Evolutionary conservation across 176 grass and related monocot species (phyloP).

Genomic region (sorghum (Sorghum bicolor)): DNA sequence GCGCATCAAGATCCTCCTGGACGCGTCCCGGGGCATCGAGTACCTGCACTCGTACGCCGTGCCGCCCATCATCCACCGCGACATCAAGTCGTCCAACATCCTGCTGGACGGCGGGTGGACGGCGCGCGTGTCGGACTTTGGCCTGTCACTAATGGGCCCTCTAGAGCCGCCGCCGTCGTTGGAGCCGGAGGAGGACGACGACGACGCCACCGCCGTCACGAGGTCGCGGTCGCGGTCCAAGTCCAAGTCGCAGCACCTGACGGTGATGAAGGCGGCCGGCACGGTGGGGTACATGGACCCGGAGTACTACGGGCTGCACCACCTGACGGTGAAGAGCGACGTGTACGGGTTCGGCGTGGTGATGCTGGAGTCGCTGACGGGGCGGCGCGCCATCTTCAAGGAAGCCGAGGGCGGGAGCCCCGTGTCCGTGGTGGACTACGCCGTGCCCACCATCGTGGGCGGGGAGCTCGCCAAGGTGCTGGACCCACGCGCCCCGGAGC

Average conservation of each 20-base stretch:
- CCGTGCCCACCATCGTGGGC: constrained; percentile 43
- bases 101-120: constrained; percentile 67
- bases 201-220: too few species aligned
- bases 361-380: constrained; percentile 81
- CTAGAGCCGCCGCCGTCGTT: too few species aligned
- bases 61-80: constrained; percentile 95
- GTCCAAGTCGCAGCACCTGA: constrained; percentile 9
- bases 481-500: constrained; percentile 47
- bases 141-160: constrained; percentile 69
- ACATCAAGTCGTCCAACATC: constrained; percentile 99
- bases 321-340: constrained; percentile 92
- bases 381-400: constrained; percentile 70
- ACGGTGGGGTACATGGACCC: constrained; percentile 99
- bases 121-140: constrained; percentile 91
- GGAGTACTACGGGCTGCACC: constrained; percentile 90
- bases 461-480: constrained; percentile 60
- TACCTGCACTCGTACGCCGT: constrained; percentile 98
- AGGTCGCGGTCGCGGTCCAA: background rate
- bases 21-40: constrained; percentile 85
- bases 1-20: constrained; percentile 72
- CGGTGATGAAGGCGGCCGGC: constrained; percentile 58
- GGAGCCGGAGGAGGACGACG: too few species aligned
- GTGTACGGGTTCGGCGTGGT: constrained; percentile 93
- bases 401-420: constrained; percentile 52
- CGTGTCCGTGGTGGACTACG: constrained; percentile 70